A percentile compares a stretch with the other conserved stretches of the same genome.
These are phyloP conservation scores for Helicocarpus griseus DNA, from an alignment of 2,329 filamentous ascomycete genomes.

Conservation along the genomic window DNA sequence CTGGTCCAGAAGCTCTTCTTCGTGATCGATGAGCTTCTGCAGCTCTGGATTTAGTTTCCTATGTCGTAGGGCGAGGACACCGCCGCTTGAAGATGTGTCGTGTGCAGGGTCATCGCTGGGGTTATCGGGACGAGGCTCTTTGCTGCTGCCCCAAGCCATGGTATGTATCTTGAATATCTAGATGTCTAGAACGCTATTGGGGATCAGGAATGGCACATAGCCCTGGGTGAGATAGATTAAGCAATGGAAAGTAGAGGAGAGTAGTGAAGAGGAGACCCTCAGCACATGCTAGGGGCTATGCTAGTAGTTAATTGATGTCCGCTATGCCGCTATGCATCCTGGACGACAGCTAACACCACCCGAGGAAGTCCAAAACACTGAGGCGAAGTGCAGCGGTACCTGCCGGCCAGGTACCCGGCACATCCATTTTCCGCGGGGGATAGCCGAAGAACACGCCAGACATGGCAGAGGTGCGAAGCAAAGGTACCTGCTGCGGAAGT, in stretches of 20 bases:
- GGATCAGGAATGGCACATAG: neutral
- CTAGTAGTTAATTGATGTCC: neutral
- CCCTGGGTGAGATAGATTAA: neutral
- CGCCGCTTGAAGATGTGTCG: conserved; percentile 37
- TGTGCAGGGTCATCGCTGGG: conserved; percentile 13
- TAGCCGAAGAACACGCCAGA: too few species aligned
- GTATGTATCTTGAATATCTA: conserved; percentile 3
- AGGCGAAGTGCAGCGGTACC: neutral
- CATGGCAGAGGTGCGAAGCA: neutral
- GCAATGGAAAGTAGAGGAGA: neutral
- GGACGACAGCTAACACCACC: too few species aligned
- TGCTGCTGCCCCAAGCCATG: conserved; percentile 26
- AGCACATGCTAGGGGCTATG: too few species aligned
- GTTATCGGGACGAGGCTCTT: conserved; percentile 23
- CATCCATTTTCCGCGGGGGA: neutral
- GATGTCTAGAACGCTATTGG: neutral
- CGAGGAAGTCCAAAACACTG: neutral
- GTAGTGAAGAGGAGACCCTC: too few species aligned
- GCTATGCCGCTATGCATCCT: neutral
- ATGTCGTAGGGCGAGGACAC: neutral
- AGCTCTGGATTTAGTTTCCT: conserved; percentile 43
- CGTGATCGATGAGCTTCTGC: conserved; percentile 47
- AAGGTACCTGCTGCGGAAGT: neutral
- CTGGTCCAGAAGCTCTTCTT: conserved; percentile 69
- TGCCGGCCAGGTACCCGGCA: neutral